Evolutionary conservation across 1,139 yeast genomes (phyloP).

Genomic region (Yamadazyma diddensiae): DNA sequence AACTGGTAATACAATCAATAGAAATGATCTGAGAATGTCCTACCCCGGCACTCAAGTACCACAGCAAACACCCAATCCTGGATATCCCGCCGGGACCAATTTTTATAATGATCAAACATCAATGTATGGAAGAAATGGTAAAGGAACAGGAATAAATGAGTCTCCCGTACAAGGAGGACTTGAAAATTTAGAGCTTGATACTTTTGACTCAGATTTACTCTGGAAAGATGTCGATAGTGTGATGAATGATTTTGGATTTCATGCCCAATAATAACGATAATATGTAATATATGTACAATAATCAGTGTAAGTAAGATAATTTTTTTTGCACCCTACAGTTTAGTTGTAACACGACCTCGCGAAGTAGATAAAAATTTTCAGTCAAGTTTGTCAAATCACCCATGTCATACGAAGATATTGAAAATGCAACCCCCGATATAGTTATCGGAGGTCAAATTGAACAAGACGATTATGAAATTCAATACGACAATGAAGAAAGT

Average conservation of each 20-base stretch:
- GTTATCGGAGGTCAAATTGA: conserved; percentile 70
- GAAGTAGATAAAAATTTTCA: conserved; percentile 10
- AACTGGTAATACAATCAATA: conserved; percentile 17
- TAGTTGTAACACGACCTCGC: conserved; percentile 3
- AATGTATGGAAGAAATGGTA: too few species aligned
- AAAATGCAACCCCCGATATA: conserved; percentile 81
- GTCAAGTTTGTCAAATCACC: conserved; percentile 5
- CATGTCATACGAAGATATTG: conserved; percentile 66
- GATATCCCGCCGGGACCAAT: conserved; percentile 1
- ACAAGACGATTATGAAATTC: conserved; percentile 37
- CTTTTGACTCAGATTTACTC: conserved; percentile 57
- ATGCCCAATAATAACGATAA: conserved; percentile 31
- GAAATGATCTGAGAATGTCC: conserved; percentile 5
- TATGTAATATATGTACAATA: conserved; percentile 1
- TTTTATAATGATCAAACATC: neutral
- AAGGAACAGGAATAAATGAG: conserved; percentile 28
- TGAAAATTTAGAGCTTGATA: conserved; percentile 32
- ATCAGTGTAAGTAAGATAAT: neutral
- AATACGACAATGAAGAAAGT: conserved; percentile 46
- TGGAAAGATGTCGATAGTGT: conserved; percentile 91
- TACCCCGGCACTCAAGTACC: too few species aligned
- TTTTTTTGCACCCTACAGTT: neutral
- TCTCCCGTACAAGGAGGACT: conserved; percentile 32
- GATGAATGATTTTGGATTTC: conserved; percentile 94
- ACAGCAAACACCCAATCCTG: too few species aligned